Base-by-base conservation (phyloP, 371 early-diverging fungal species). In the Batkoa obscura region DNA sequence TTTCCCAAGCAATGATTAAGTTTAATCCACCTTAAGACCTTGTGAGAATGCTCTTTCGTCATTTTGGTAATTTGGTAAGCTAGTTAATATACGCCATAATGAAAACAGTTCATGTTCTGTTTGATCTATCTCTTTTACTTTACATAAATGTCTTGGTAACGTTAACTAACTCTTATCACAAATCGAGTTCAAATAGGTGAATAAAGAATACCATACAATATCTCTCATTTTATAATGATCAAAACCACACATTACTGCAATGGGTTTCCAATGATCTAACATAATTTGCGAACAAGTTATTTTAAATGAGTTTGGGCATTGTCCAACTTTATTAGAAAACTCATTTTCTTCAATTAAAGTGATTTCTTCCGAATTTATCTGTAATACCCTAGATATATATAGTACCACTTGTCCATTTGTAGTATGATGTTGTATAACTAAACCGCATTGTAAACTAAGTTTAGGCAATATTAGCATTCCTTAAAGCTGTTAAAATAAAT, bases 241-340 rank as follows among this genome's bases (percentile, higher is more conserved):
- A 33, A 55, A 55, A 0, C 55, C 55, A 8, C 30, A 17, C 1
- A 45, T 33, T 15, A 43, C 41, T 9, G 43, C 3, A 23, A 55
- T 55, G 15, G 55, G 55, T 55, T 55, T 55, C 55, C 55, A 55
- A 8, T 55, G 55, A 55, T 55, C 55, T 33, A 23, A 23, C 23
- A 23, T 23, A 23, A 23, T 23, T 23, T 23, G 23, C 23, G 23
- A 23, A 23, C 23, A 23, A 23, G 23, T 23, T 23, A 0, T 23
- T 23, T 23, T 23, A 23, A 23, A 23, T 23, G 23, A 23, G 23
- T 23, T 23, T 23, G 23, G 23, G 23, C 23, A 23, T 23, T 23
- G 23, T 23, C 23, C 23, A 23, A 23, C 23, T 23, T 23, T 23
- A 23, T 23, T 23, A 23, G 23, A 23, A 23, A 23, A 23, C 23